Evolutionary conservation across 2,329 filamentous ascomycete genomes (phyloP), one percentile per base, ranked within the genome.

Genomic region (Clarireedia homoeocarpa): DNA sequence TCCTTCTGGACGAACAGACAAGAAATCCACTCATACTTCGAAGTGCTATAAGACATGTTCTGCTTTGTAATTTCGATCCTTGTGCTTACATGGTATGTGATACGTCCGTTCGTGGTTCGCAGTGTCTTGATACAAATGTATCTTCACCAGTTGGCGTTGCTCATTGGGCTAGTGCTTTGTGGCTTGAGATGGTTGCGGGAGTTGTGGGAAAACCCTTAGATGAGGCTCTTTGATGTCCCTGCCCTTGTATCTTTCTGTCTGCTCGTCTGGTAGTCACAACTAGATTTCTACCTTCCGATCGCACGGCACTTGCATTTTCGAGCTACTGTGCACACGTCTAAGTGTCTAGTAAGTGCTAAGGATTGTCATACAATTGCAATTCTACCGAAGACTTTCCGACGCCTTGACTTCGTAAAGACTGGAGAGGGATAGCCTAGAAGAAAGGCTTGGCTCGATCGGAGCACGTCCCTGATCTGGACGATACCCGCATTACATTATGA

Each of bases 91-190:
- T 34, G 30, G 30, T 12, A 14, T 34, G 30, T 34, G 30, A 34
- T 34, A 34, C 30, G 30, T 12, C 30, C 12, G 30, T 12, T 34
- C 30, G 30, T 34, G 30, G 9, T 34, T 12, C 10, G 30, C 30
- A 12, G 30, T 12, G 12, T 34, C 5, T 20, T 7, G 7, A 14
- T 20, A 20, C 20, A 20, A 20, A 20, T 39, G 10, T 24, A 50
- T 40, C 12, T 48, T 17, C 49, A 44, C 56, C 54, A 10, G 61
- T 59, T 62, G 58, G 51, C 40, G 51, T 12, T 57, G 54, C 46
- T 55, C 30, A 34, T 34, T 10, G 4, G 12, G 10, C 3, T 34
- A 34, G 30, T 12, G 30, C 9, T 34, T 30, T 39, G 46, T 56
- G 57, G 51, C 34, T 53, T 27, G 44, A 53, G 51, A 48, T 53